Percentiles rank a stretch among this genome's conserved stretches.
Evolutionary conservation across 345 rosid genomes (phyloP).

Genomic region (Euphorbia peplus): DNA sequence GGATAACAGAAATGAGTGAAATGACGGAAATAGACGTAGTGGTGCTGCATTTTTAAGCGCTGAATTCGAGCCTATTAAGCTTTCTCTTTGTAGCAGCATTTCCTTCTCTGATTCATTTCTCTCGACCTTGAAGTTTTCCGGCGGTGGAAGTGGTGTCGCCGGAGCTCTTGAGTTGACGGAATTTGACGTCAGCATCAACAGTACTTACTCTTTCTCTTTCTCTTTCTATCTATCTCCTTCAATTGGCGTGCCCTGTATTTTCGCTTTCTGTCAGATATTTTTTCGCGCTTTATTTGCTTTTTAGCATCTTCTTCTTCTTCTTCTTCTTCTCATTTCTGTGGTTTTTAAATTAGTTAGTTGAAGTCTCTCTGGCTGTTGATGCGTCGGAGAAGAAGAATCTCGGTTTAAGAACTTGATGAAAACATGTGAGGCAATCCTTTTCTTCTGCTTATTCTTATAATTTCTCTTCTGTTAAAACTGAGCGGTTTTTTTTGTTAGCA

Average conservation of each 20-base stretch:
- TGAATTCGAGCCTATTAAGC: conserved; percentile 26
- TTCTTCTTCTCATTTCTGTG: not conserved
- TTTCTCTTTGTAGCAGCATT: not conserved
- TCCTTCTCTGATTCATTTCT: too few relatives aligned
- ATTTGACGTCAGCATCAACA: conserved; percentile 17
- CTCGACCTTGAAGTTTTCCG: too few relatives aligned
- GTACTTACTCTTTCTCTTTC: not conserved
- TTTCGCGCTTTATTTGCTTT: not conserved
- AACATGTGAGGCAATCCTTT: conserved; percentile 25
- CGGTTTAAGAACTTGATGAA: conserved; percentile 20
- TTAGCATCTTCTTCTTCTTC: conserved; percentile 9
- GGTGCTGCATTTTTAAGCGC: conserved; percentile 41
- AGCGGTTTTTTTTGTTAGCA: not conserved
- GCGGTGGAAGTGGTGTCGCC: not conserved
- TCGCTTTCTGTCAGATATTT: conserved; percentile 29
- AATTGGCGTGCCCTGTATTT: conserved; percentile 37
- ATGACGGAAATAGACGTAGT: conserved; percentile 31
- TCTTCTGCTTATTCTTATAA: too few relatives aligned
- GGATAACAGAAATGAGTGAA: conserved; percentile 4
- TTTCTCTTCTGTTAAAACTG: too few relatives aligned
- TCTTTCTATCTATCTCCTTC: not conserved
- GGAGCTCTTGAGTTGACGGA: too few relatives aligned
- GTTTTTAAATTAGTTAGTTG: not conserved
- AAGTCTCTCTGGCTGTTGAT: conserved; percentile 20
- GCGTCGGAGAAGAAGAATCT: conserved; percentile 20